These are phyloP conservation scores for Lachnellula subtilissima DNA, from an alignment of 2,329 filamentous ascomycete species.

Conservation along the genomic window DNA sequence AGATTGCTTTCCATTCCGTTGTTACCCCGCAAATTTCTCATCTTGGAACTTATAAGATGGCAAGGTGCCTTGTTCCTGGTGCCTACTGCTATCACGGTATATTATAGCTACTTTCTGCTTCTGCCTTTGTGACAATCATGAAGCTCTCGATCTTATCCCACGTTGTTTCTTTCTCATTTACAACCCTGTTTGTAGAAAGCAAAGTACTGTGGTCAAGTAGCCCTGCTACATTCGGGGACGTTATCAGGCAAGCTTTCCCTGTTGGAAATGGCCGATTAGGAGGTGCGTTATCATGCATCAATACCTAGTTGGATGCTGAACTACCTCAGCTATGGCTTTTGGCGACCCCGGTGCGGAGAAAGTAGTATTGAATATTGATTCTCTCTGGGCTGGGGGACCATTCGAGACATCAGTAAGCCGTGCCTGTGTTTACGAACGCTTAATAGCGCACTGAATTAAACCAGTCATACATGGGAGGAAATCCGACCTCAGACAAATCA, in stretches of 20 bases:
- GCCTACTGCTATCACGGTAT: not conserved
- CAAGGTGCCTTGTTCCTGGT: not conserved
- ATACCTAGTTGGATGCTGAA: not conserved
- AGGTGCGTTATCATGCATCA: slow-evolving; percentile 27
- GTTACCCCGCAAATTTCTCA: not conserved
- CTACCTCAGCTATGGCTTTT: slow-evolving; percentile 36
- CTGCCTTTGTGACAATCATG: not conserved
- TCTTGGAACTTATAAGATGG: not conserved
- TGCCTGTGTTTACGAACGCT: not conserved
- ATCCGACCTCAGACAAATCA: slow-evolving; percentile 35
- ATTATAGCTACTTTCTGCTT: not conserved
- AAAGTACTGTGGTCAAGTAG: slow-evolving; percentile 14
- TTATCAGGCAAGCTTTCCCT: slow-evolving; percentile 38
- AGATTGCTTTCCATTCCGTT: not conserved
- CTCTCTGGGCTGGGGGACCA: slow-evolving; percentile 46
- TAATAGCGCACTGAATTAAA: not conserved
- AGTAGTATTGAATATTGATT: slow-evolving; percentile 44
- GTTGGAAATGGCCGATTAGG: slow-evolving; percentile 46
- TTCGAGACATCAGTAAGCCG: slow-evolving; percentile 38
- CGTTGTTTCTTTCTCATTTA: not conserved
- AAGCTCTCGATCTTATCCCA: not conserved
- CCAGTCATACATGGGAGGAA: slow-evolving; percentile 44
- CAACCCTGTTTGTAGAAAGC: not conserved
- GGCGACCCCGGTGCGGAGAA: slow-evolving; percentile 40
- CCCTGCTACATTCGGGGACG: slow-evolving; percentile 13